Evolutionary conservation across 1,284 basidiomycete genomes (phyloP), one percentile per base, ranked within the genome.

Genomic region (Leccinum subrobustum): DNA sequence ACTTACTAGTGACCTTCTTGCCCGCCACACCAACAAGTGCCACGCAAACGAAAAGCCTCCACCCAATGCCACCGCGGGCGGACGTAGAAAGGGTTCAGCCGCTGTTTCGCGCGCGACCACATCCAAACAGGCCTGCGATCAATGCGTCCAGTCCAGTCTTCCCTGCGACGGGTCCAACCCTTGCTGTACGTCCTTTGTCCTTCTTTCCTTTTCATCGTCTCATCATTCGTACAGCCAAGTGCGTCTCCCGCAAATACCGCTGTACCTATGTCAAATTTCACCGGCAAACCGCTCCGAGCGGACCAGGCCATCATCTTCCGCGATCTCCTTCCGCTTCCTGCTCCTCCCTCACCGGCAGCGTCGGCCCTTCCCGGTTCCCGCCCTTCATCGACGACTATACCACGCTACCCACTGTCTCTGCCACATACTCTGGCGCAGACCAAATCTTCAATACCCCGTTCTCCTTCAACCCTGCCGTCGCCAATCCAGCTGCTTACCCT

Each of bases 221-320:
- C 37, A 52, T 51, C n/a, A 37, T 18, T 60, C 57, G 39, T 27
- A 25, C 62, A 93, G 92, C 87, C 4, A 93, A 92, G 79, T 95
- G 93, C 68, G 69, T 86, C 1, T 82, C 88, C 64, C 84, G 89
- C 53, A 91, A 91, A 70, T 82, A 81, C 61, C 81, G 86, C 3
- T 95, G 93, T 76, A 92, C 91, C 0, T 95, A 89, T 71, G 86
- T 91, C 76, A 93, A 94, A 70, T 91, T 92, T 68, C 88, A 90
- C 69, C 83, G 87, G n/a, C 90, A 91, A 68, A 90, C 89, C 0
- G 89, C 88, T 0, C 88, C 89, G 18, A 79, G 82, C 7, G 89
- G 89, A 6, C 88, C 89, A 16, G 89, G 88, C 16, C 89, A 83
- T 54, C 75, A 84, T 60, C 71, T 76, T 20, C 72, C 76, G 12